Evolutionary conservation across 345 rosid genomes (phyloP), one percentile per base, ranked within the genome.

Genomic region (Eucalyptus curtisii): DNA sequence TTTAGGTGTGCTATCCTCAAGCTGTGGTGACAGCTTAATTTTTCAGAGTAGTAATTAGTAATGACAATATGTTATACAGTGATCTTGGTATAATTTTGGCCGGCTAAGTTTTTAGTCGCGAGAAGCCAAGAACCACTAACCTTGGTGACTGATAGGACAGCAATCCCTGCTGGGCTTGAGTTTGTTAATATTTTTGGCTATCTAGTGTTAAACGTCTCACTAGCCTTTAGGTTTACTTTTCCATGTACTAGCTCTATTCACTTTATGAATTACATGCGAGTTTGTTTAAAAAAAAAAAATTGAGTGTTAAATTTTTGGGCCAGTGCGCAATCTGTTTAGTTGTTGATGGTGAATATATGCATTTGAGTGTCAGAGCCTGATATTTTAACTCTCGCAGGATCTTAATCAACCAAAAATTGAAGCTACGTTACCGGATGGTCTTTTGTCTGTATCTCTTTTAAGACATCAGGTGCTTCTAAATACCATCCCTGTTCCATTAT

Each of bases 371-470:
- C 86, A 61, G 76, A 89, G 47, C 59, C 87, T 84, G 31, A 87
- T 90, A 86, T 50, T 85, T 52, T 79, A 86, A 71, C 57, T 68
- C 66, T 82, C 37, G 86, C 96, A 97, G 99, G 95, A 94, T 89
- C 94, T 97, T 86, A 94, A 92, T 94, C 99, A 97, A 91, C 98
- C 98, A 89, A 96, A 96, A 93, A 30, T 90, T 57, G 99, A 97
- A 93, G 92, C 92, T 61, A 88, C 85, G 87, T 90, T 94, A 87
- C 99, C 99, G 66, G 95, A 93, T 42, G 99, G 99, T 89, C 95
- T 96, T 89, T 91, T 97, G 92, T 94, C 98, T 85, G 96, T 97
- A 89, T 91, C 97, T 91, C 98, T 97, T 88, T 92, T 97, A 84
- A 95, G 95, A 93, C 99, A 97, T 92, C 99, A 98, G 98, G 99